Evolutionary conservation across 805 yeast genomes (phyloP), one percentile per base, ranked within the genome.

Genomic region (Kuraishia borneana): DNA sequence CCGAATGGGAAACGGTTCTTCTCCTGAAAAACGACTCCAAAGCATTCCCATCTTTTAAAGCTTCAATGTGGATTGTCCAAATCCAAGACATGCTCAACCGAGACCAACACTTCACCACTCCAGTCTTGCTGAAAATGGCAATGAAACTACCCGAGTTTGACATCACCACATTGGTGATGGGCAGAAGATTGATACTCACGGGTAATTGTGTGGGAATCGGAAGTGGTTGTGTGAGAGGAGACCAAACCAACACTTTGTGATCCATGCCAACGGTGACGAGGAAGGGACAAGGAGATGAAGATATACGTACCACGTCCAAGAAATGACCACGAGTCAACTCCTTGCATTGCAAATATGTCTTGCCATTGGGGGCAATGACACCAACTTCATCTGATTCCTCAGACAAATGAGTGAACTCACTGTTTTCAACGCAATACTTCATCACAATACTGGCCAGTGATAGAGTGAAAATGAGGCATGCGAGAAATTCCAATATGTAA

Each of bases 231-330:
- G 62, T 53, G 36, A 76, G 48, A 3, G 87, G 87, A 0, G 83
- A 77, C 94, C 94, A 83, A 8, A 83, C 71, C 21, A 73, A 51
- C 3, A 83, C 65, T 39, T 66, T 70, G 43, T 80, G 87, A 45
- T 83, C 94, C 47, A 84, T 58, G 3, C 88, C 89, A 19, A 80
- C 68, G 1, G 82, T 67, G 0, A 83, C 74, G 18, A 82, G 63
- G 44, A 81, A 77, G 3, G 84, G 75, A 34, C 73, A 65, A 10
- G 70, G 58, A 10, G 83, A 76, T 1, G 84, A 68, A n/a, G 65
- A 56, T 8, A 81, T 58, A 37, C 65, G 67, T 22, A 79, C 63
- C 3, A 82, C 64, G 50, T 84, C 94, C 32, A 82, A 56, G 18
- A 61, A 54, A 49, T 78, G 88, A 4, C 75, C 76, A 20, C 58